Base-by-base conservation (phyloP, 352 stramenopile genomes). In the Phytopythium cucurbitacearum region DNA sequence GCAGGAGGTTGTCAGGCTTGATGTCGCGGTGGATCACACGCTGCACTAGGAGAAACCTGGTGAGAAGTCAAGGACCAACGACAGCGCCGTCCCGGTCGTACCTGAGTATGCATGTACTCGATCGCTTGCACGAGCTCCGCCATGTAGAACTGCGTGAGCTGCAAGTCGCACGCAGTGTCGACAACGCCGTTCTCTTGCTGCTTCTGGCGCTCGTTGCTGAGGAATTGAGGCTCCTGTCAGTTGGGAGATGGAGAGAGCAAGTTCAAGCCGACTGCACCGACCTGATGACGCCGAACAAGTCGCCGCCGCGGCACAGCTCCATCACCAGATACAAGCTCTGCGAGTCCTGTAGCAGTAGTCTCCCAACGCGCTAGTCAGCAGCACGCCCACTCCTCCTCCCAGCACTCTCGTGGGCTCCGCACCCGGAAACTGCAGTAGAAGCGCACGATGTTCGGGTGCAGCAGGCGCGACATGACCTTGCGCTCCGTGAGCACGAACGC, bases 21-120 rank as follows among this genome's bases (percentile, higher is more conserved):
- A 99, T 96, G 73, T 99, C 96, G 40, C 96, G 68, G 61, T 99
- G 96, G 44, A 99, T 94, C 37, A 99, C 76, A 62, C 91, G 81
- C 69, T 98, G 67, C 13, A 68, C 28, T 52, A 62, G 11, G 12
- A 57, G 7, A 42, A 45, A 32, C 48, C 40, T 36, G 42, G 49
- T 42, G 57, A 42, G 57, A 21, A 54, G 28, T 8, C 36, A 15
- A 40, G 40, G 13, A 42, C 2, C 21, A 38, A 36, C 13, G 21
- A 10, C 11, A 34, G 9, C 15, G 0, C 44, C 1, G 28, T 43
- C 37, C 37, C 13, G 12, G 38, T 6, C 48, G 39, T 65, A 94
- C 85, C 76, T 91, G 84, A 8, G 77, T 82, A 73, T 98, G 96
- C 59, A 99, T 87, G 71, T 98, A 99, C 56, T 96, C 80, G 12